Base-by-base conservation (phyloP, 805 yeast genomes). In the Candida sonorensis region DNA sequence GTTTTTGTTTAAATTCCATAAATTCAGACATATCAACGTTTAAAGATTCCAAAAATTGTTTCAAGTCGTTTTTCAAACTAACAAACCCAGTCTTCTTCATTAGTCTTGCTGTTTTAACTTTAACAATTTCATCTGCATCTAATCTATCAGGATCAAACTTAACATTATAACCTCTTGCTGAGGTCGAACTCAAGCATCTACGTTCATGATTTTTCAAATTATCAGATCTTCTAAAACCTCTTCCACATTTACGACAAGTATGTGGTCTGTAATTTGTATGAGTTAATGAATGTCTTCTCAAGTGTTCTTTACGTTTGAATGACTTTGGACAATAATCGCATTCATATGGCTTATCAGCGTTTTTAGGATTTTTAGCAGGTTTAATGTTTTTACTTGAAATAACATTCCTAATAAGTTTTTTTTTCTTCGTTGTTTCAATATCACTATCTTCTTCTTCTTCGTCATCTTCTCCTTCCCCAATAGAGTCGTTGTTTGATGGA, bases 181-280 rank as follows among this genome's bases (percentile, higher is more conserved):
- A 41, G 6, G 34, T 35, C 11, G 49, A 42, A 15, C 37, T 37
- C 14, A 44, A 41, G 27, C 54, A 49, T 23, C 51, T 41, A 13
- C 44, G 38, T 29, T 47, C 44, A 29, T 51, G 57, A 18, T 45
- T 48, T 27, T 42, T 50, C 35, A 51, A 30, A 29, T 51, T 50
- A 29, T 50, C 57, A 1, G 57, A 49, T 29, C 55, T 37, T 30
- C 51, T 44, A 32, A 51, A 51, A 10, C 51, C 50, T 12, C 48
- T 36, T 3, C 50, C 49, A 40, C 57, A 51, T 18, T 37, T 40
- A 7, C 41, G 32, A 36, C 57, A 51, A 14, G 38, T 40, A 29
- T 44, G 52, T 12, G 52, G 54, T 27, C 55, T 36, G 26, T 46
- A 45, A 25, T 50, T 47, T 3, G 49, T 44, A 31, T 51, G 57